phyloP scores from a whole-genome alignment of 164 flowering plant species.

The Hamamelis virginiana region DNA sequence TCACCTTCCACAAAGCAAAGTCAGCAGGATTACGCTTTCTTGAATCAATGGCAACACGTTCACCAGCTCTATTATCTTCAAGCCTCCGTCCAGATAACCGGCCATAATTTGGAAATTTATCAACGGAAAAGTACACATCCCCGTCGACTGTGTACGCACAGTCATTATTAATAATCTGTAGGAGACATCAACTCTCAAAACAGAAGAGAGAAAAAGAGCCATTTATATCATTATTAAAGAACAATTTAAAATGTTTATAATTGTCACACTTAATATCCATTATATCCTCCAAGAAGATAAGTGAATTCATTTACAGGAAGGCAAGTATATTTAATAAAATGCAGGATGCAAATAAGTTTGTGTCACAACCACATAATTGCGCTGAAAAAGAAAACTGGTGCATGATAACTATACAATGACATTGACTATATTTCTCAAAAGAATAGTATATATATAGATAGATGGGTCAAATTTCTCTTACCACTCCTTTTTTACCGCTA shows the following conservation, averaged over 20 bases:
- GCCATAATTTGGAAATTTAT: slow-evolving; percentile 70
- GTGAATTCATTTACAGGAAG: too few relatives aligned
- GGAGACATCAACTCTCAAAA: neutral
- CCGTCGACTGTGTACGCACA: slow-evolving; percentile 78
- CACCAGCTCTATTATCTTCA: slow-evolving; percentile 87
- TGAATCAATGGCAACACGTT: slow-evolving; percentile 73
- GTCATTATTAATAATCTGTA: slow-evolving; percentile 74
- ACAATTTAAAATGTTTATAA: neutral
- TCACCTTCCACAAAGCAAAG: slow-evolving; percentile 95
- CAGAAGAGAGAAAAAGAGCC: too few relatives aligned
- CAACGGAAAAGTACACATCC: slow-evolving; percentile 87
- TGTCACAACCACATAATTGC: too few relatives aligned
- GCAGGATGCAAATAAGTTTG: too few relatives aligned
- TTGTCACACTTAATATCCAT: neutral
- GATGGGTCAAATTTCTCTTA: too few relatives aligned
- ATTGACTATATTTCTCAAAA: too few relatives aligned
- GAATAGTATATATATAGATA: too few relatives aligned
- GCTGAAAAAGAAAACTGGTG: too few relatives aligned
- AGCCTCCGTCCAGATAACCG: slow-evolving; percentile 70
- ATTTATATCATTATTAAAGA: neutral
- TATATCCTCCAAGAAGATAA: too few relatives aligned
- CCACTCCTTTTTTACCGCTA: too few relatives aligned
- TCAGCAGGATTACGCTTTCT: slow-evolving; percentile 86
- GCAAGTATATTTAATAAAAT: too few relatives aligned
- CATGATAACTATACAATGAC: neutral